Percentiles rank a stretch among this genome's conserved stretches.
These are phyloP conservation scores for Alternaria longipes DNA, from an alignment of 2,329 filamentous ascomycete genomes.

Conservation along the genomic window DNA sequence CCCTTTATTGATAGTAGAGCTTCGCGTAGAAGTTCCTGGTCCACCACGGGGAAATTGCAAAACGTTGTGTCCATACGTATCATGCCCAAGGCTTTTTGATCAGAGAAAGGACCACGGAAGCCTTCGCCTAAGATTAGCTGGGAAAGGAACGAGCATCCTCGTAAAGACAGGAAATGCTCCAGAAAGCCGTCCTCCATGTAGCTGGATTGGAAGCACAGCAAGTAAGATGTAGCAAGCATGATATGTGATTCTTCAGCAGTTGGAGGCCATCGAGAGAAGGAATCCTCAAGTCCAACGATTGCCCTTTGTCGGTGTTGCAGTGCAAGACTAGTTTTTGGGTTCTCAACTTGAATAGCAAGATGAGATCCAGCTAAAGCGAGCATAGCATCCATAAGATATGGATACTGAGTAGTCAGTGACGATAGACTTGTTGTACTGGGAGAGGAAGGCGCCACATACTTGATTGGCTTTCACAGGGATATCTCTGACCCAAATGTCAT, in stretches of 20 bases:
- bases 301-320: conserved; percentile 34
- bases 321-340: conserved; percentile 11
- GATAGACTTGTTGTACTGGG: background rate
- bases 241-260: conserved; percentile 33
- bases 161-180: conserved; percentile 30
- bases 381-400: conserved; percentile 38
- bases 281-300: conserved; percentile 31
- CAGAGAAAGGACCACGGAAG: conserved; percentile 24
- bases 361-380: conserved; percentile 39
- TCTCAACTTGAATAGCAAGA: conserved; percentile 26
- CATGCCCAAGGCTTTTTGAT: conserved; percentile 15
- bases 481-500: conserved; percentile 28
- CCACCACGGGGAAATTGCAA: conserved; percentile 18
- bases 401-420: conserved; percentile 24
- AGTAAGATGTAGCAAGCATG: conserved; percentile 36
- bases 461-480: conserved; percentile 26
- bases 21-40: conserved; percentile 19
- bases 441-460: conserved; percentile 11
- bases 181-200: conserved; percentile 32
- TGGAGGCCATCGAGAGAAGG: conserved; percentile 34
- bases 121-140: conserved; percentile 24
- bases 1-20: conserved; percentile 22
- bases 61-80: conserved; percentile 17
- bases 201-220: conserved; percentile 30
- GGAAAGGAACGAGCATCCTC: conserved; percentile 31